Evolutionary conservation across 495 filamentous ascomycete genomes (phyloP).

Genomic region (Geoglossum glabrum): DNA sequence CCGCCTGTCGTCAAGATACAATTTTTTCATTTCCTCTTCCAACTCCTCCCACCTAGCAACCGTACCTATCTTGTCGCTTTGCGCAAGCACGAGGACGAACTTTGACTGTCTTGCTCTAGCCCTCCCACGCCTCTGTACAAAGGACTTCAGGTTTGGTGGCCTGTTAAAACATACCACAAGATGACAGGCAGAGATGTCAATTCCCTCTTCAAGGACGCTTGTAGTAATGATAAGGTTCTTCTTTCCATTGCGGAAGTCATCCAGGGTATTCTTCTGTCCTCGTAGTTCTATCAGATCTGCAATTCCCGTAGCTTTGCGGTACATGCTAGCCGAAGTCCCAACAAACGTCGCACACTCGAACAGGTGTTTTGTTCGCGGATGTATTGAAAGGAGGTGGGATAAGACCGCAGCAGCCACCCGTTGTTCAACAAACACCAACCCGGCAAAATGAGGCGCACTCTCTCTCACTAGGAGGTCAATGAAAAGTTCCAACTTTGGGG

Average conservation of each 20-base stretch:
- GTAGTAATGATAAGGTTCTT: conserved; percentile 71
- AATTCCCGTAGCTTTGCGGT: conserved; percentile 28
- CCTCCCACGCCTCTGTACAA: conserved; percentile 72
- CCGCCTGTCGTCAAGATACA: conserved; percentile 52
- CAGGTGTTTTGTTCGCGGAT: conserved; percentile 33
- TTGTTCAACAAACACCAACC: conserved; percentile 64
- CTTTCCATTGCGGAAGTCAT: conserved; percentile 44
- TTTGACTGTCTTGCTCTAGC: conserved; percentile 54
- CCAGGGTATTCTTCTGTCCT: conserved; percentile 37
- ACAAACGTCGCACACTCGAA: conserved; percentile 49
- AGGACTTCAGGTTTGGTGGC: conserved; percentile 60
- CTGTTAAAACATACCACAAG: conserved; percentile 70
- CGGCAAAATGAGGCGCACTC: conserved; percentile 30
- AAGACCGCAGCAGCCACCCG: conserved; percentile 49
- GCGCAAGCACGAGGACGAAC: conserved; percentile 42
- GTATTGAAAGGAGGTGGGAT: conserved; percentile 38
- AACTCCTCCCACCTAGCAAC: conserved; percentile 35
- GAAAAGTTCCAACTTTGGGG: conserved; percentile 33
- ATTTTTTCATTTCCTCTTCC: conserved; percentile 51
- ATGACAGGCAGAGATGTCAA: conserved; percentile 74
- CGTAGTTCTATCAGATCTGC: conserved; percentile 37
- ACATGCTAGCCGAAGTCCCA: conserved; percentile 38
- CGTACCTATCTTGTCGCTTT: conserved; percentile 18
- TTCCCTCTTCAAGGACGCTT: conserved; percentile 75
- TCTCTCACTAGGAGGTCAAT: conserved; percentile 30